These are phyloP conservation scores for Penicillium subrubescens DNA, from an alignment of 495 filamentous ascomycete species.

Conservation along the genomic window DNA sequence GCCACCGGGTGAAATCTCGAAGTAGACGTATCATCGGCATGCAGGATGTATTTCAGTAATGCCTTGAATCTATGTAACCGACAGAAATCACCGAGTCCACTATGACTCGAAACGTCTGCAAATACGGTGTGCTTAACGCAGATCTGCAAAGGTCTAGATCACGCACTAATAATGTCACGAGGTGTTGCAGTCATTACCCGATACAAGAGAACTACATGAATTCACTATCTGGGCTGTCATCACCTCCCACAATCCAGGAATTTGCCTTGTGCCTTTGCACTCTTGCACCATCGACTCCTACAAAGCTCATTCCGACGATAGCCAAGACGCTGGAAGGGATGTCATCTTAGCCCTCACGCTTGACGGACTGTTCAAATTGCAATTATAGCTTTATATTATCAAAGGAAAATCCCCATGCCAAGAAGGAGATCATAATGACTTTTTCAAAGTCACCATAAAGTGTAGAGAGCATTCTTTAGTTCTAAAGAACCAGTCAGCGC, in stretches of 20 bases:
- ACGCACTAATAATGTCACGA: background rate
- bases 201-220: background rate
- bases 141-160: background rate
- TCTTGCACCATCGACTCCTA: background rate
- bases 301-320: background rate
- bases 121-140: too few species aligned
- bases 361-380: background rate
- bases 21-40: too few species aligned
- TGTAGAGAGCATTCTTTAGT: slow-evolving; percentile 3
- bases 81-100: too few species aligned
- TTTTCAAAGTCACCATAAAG: background rate
- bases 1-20: too few species aligned
- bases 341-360: background rate
- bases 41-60: background rate
- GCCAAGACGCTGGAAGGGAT: background rate
- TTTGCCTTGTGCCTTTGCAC: too few species aligned
- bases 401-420: background rate
- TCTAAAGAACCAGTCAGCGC: slow-evolving; percentile 3
- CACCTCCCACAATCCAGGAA: background rate
- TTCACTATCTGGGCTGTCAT: background rate
- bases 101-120: too few species aligned
- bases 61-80: background rate
- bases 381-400: background rate
- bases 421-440: background rate
- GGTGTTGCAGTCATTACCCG: background rate